A percentile compares a stretch with the other conserved stretches of the same genome.
Evolutionary conservation across 805 yeast species (phyloP).

Genomic region (Lipomyces orientalis): DNA sequence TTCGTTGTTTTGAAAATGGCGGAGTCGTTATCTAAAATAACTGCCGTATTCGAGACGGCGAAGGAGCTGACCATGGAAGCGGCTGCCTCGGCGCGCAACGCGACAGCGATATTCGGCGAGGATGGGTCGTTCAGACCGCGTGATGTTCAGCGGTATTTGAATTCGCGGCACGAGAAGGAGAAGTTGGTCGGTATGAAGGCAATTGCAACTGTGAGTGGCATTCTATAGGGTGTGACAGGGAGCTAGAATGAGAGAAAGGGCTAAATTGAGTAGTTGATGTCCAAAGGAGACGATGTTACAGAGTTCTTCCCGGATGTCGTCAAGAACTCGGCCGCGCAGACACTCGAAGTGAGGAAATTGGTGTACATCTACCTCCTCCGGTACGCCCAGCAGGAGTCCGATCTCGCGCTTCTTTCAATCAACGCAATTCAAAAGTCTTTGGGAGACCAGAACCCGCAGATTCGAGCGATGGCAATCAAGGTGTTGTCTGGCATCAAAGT

Average conservation of each 20-base stretch:
- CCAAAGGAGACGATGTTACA: conserved; percentile 50
- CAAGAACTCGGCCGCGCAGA: conserved; percentile 77
- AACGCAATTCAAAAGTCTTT: conserved; percentile 89
- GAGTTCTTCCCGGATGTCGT: conserved; percentile 82
- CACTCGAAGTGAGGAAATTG: conserved; percentile 69
- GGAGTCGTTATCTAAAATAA: conserved; percentile 63
- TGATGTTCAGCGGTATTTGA: conserved; percentile 69
- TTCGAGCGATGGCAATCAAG: conserved; percentile 74
- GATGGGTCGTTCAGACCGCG: conserved; percentile 64
- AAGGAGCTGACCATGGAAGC: conserved; percentile 80
- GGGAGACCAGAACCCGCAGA: conserved; percentile 68
- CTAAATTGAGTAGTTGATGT: conserved; percentile 38
- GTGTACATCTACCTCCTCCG: conserved; percentile 76
- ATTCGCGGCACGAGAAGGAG: conserved; percentile 72
- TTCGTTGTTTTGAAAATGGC: conserved; percentile 49
- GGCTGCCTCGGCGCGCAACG: conserved; percentile 72
- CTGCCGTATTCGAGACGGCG: conserved; percentile 80
- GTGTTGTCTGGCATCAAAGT: conserved; percentile 84
- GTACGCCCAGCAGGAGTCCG: conserved; percentile 84
- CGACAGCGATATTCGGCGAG: conserved; percentile 60
- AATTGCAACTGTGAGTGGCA: conserved; percentile 50
- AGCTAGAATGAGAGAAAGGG: neutral
- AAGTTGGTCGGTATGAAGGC: conserved; percentile 64
- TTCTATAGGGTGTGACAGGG: neutral
- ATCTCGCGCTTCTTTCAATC: conserved; percentile 84